These are phyloP conservation scores for Clarireedia homoeocarpa DNA, from an alignment of 2,329 filamentous ascomycete genomes.

Conservation along the genomic window DNA sequence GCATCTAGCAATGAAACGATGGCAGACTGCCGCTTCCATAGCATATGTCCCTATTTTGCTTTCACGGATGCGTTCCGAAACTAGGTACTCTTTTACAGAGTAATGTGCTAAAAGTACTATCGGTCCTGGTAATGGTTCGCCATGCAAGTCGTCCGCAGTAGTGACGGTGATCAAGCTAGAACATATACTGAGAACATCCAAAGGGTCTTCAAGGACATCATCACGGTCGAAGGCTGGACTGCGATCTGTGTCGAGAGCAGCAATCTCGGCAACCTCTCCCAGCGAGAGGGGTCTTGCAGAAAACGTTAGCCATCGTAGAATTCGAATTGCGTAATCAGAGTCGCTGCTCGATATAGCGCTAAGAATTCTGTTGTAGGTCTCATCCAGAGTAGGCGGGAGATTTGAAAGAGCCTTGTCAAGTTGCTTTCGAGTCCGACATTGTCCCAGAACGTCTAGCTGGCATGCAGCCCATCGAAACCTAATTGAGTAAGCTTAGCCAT, in stretches of 20 bases:
- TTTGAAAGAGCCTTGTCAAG: constrained; percentile 7
- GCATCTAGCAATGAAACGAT: constrained; percentile 8
- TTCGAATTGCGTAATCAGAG: constrained; percentile 17
- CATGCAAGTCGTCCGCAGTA: background rate
- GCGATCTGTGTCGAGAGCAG: constrained; percentile 15
- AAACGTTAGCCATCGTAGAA: constrained; percentile 24
- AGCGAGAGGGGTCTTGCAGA: constrained; percentile 23
- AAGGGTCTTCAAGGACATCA: constrained; percentile 27
- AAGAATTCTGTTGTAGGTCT: constrained; percentile 21
- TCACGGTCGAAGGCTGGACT: constrained; percentile 6
- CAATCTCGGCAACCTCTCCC: constrained; percentile 15
- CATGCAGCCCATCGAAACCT: constrained; percentile 25
- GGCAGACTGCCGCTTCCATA: background rate
- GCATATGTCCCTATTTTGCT: background rate
- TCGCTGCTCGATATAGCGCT: constrained; percentile 13
- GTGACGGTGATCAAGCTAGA: constrained; percentile 1
- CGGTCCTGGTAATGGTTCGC: no score
- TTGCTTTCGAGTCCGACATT: background rate
- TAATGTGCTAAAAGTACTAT: constrained; percentile 23
- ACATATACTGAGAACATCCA: constrained; percentile 17
- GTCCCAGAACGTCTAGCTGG: constrained; percentile 19
- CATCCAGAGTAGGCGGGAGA: constrained; percentile 17
- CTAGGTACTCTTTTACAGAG: constrained; percentile 28
- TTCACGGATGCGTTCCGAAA: constrained; percentile 15
- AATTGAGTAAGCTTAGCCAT: background rate